Base-by-base conservation (phyloP, 768 basidiomycete genomes). In the Lyophyllum semitale region DNA sequence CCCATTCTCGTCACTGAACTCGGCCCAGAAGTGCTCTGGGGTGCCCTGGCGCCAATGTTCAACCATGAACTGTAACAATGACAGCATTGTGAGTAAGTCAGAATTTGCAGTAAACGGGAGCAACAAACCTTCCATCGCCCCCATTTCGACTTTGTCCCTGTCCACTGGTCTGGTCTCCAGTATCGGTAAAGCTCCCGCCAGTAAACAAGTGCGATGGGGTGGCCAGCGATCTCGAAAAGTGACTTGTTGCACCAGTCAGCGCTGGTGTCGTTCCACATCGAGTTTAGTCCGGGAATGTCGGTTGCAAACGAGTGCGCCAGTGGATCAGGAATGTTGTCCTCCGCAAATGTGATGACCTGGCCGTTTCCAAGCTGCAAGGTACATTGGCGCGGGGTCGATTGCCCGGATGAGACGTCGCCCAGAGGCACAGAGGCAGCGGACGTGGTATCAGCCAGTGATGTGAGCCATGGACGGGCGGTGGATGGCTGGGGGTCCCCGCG, bases 231-330 rank as follows among this genome's bases (percentile, higher is more conserved):
- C 11, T 23, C 48, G 26, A 72, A 58, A 9, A 52, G 43, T 0
- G 67, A 67, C 15, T 55, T 27, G n/a, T 53, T 43, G n/a, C 33
- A 25, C 68, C 68, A 70, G 38, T 63, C 32, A 6, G 40, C 38
- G 2, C 59, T 54, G 11, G 47, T 57, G 54, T 71, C 67, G 47
- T 68, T 65, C 71, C 69, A 72, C 59, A 66, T 69, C 2, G 6
- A 22, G 27, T 66, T 61, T 27, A 72, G 55, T 4, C 41, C 26
- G 4, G 58, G 52, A 12, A 68, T 51, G 48, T 63, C 45, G 2
- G 61, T 55, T 8, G 57, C 56, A 37, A 69, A 71, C 12, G 59
- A 60, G 17, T 63, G 23, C 1, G 63, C 59, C 1, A 68, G 65
- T 20, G 66, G 66, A 33, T 48, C 51, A 25, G 66, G 63, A 17